Base-by-base conservation (phyloP, 306 rosid genomes). In the Acacia acuminata region DNA sequence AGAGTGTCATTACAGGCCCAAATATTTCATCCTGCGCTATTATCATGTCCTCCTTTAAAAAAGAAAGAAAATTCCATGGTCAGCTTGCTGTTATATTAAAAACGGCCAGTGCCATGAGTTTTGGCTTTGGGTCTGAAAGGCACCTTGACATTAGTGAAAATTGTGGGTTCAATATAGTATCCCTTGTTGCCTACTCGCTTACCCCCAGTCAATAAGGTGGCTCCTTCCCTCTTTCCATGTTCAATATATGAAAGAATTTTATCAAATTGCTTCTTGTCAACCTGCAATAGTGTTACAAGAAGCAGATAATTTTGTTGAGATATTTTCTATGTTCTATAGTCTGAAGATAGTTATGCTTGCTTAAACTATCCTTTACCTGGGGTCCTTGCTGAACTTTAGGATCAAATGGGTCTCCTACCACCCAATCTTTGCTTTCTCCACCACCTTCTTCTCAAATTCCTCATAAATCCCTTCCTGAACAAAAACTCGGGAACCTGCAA, bases 381-480 rank as follows among this genome's bases (percentile, higher is more conserved):
- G 98, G 98, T 58, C 98, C 97, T 65, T 95, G 94, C 38, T 86
- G 89, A 84, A 77, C 86, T 53, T 86, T 77, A 56, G 98, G 94
- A 77, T 93, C 98, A 84, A 95, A 95, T 47, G 97, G 97, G 81
- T 95, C 98, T 48, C 97, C 98, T 10, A 93, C 88, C 4, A 75
- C 79, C 97, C 97, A 92, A 63, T 86, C 44, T 60, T 87, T 9
- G 89, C 90, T 78, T 92, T 93, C 38, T 81, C 90, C 8, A 78
- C 86, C 30, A 95, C 69, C 69, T 85, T 90, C 78, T 89, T 88
- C 81, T 87, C 95, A 67, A 93, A 83, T 81, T 89, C 90, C 34
- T 93, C 92, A 43, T 91, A 93, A 36, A 93, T 89, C 9, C 94
- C 97, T 90, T 93, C 97, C 83, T 95, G 97, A 75, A 93, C 98